phyloP scores from a whole-genome alignment of 441 rosid genomes.

The Eruca vesicaria region DNA sequence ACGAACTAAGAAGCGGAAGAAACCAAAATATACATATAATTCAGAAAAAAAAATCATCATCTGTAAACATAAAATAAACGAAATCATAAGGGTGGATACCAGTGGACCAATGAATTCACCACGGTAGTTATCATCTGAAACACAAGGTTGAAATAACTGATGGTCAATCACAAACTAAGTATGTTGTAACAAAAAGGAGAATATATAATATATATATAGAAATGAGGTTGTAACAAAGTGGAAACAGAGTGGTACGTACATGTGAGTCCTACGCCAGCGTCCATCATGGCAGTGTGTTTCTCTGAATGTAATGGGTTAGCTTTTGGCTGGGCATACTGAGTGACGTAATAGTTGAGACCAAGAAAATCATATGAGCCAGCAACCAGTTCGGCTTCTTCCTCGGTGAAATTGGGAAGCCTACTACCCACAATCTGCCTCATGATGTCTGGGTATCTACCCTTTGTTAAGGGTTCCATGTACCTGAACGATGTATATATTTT shows the following conservation, averaged over 20 bases:
- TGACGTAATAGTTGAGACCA: conserved; percentile 43
- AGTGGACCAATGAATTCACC: neutral
- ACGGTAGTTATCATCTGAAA: neutral
- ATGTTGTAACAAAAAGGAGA: neutral
- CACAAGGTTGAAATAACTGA: neutral
- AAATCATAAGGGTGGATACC: neutral
- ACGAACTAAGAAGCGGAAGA: neutral
- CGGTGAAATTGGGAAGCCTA: conserved; percentile 36
- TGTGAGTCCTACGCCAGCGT: neutral
- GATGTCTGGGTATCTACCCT: conserved; percentile 39
- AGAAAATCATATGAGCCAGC: too few species aligned
- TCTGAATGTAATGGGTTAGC: neutral
- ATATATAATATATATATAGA: neutral
- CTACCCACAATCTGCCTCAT: conserved; percentile 36
- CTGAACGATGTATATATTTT: conserved; percentile 5
- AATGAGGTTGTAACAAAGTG: neutral
- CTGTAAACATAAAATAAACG: neutral
- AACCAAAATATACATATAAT: neutral
- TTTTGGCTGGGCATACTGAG: conserved; percentile 22
- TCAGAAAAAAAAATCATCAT: neutral
- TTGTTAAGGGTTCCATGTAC: conserved; percentile 39
- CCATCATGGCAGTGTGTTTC: neutral
- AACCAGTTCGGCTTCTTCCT: conserved; percentile 23
- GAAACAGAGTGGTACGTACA: conserved; percentile 28
- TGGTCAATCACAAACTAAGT: neutral